phyloP scores from a whole-genome alignment of 2,329 filamentous ascomycete species.

The Neopestalotiopsis sp. region DNA sequence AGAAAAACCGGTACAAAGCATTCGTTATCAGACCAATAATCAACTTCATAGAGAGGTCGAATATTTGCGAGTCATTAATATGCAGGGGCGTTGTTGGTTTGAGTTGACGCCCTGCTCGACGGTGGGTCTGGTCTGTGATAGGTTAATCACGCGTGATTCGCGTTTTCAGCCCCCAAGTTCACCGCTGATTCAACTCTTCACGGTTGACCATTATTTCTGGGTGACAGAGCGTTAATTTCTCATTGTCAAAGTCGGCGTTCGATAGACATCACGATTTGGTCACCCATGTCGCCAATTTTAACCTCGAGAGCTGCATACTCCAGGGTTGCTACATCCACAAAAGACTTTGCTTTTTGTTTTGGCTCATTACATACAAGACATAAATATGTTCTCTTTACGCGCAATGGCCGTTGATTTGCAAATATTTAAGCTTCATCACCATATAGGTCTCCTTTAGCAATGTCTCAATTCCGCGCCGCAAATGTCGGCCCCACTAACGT shows the following conservation, averaged over 20 bases:
- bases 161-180: neutral
- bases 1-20: too few species aligned
- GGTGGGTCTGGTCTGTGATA: neutral
- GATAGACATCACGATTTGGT: neutral
- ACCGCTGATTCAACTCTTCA: neutral
- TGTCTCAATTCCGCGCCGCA: neutral
- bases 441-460: neutral
- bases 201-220: neutral
- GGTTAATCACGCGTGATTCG: neutral
- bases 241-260: neutral
- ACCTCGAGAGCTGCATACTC: neutral
- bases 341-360: neutral
- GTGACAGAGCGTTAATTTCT: neutral
- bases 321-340: neutral
- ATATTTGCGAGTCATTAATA: neutral
- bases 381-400: too few species aligned
- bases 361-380: neutral
- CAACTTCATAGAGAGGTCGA: neutral
- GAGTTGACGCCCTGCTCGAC: neutral
- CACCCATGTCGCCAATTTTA: conserved; percentile 14
- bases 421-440: neutral
- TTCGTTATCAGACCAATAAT: neutral
- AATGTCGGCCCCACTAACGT: too few species aligned
- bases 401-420: neutral
- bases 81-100: neutral